Percentiles rank a stretch among this genome's conserved stretches.
Conservation (phyloP, 2,329 filamentous ascomycete species). For the Diplodia mutila region DNA sequence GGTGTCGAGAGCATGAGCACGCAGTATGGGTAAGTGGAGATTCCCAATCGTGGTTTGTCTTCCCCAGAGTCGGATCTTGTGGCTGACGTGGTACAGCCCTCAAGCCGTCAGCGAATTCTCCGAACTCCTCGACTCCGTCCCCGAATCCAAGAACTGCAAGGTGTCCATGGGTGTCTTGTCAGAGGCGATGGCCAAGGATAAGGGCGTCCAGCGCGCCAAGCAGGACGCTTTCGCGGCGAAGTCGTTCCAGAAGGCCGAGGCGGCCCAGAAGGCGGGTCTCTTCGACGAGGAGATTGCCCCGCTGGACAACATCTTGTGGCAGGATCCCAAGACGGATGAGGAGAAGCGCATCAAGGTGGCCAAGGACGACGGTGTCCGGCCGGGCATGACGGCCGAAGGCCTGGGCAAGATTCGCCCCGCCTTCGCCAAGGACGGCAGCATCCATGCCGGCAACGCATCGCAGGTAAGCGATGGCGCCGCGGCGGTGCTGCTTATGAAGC, state of each 20-base stretch:
- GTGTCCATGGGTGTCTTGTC: slow-evolving; percentile 94
- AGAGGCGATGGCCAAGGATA: slow-evolving; percentile 91
- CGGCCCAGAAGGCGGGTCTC: slow-evolving; percentile 84
- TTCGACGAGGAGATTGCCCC: slow-evolving; percentile 92
- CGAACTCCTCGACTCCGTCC: slow-evolving; percentile 78
- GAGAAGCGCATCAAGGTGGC: slow-evolving; percentile 79
- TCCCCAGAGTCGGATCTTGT: neutral
- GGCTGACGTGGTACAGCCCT: slow-evolving; percentile 46
- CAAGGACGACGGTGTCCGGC: slow-evolving; percentile 84
- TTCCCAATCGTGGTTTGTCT: slow-evolving; percentile 41
- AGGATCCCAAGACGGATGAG: slow-evolving; percentile 89
- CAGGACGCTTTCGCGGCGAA: slow-evolving; percentile 95
- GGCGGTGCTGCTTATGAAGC: slow-evolving; percentile 93
- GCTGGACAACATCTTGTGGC: slow-evolving; percentile 75
- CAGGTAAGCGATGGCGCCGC: slow-evolving; percentile 95
- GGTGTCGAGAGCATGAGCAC: slow-evolving; percentile 96
- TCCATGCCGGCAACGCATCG: slow-evolving; percentile 94
- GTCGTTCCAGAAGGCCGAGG: slow-evolving; percentile 87
- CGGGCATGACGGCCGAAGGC: slow-evolving; percentile 83
- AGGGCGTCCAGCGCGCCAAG: slow-evolving; percentile 67
- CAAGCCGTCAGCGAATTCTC: slow-evolving; percentile 90
- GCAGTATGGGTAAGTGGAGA: slow-evolving; percentile 65
- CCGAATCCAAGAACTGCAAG: slow-evolving; percentile 91
- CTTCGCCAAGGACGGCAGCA: slow-evolving; percentile 87
- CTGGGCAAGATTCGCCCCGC: slow-evolving; percentile 89